Base-by-base conservation (phyloP, 1,139 yeast species). In the Blastobotrys serpentis region DNA sequence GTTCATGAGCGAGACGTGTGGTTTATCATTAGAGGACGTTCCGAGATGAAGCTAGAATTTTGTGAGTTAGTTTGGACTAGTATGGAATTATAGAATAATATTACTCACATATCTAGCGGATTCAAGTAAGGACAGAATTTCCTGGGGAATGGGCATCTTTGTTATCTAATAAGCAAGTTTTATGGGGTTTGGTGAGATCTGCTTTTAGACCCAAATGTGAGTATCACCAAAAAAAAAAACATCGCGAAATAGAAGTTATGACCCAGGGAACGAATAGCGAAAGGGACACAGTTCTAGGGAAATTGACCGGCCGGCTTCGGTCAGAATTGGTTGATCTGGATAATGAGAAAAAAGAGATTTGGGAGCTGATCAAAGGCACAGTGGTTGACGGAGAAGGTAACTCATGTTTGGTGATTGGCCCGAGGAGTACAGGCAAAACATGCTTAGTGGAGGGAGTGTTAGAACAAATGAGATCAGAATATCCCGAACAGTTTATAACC, bases 1-100 rank as follows among this genome's bases (percentile, higher is more conserved):
- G 67, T 87, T 89, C 97, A 89, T 89, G 57, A 89, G 75, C 10
- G 92, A 78, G 2, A 88, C 95, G 57, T 89, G 94, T 5, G 97
- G 97, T 50, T 82, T 76, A 46, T 81, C 70, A 21, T 73, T 66
- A 44, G 75, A 69, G 51, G 86, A 78, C 1, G 97, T 89, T 6
- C 90, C 96, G 46, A 89, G 73, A 65, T 89, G 97, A 39, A 89
- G 78, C 65, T 82, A 83, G 14, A 29, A 13, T n/a, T n/a, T n/a
- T n/a, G n/a, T n/a, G n/a, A 18, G 13, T 29, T 29, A 25, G 37
- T 16, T 17, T 13, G 3, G 25, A 13, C 16, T 18, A 19, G 14
- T 16, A 6, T 21, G 2, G 42, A 30, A 14, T 11, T 13, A 4
- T 4, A 33, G 3, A 33, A 13, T 14, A 8, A 4, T 10, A 7